Evolutionary conservation across 495 filamentous ascomycete genomes (phyloP).

Genomic region (Hypoxylon crocopeplum): DNA sequence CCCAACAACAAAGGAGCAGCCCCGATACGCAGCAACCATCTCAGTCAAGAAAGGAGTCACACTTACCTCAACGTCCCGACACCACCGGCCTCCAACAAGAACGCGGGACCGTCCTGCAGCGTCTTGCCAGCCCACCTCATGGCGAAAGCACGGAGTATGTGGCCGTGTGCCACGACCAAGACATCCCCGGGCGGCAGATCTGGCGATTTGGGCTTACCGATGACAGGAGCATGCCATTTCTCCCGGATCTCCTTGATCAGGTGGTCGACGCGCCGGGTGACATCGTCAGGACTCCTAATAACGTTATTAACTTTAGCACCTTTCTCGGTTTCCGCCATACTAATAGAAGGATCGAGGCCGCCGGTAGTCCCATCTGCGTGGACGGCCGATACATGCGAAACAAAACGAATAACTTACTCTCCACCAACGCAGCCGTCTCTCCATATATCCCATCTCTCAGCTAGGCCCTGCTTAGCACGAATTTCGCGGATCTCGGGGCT

Average conservation of each 20-base stretch:
- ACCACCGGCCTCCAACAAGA: constrained; percentile 83
- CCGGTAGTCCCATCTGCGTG: neutral
- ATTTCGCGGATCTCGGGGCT: constrained; percentile 69
- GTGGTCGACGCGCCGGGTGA: constrained; percentile 72
- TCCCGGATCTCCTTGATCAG: constrained; percentile 75
- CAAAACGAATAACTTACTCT: constrained; percentile 54
- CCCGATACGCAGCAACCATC: neutral
- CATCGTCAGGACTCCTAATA: constrained; percentile 63
- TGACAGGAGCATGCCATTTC: constrained; percentile 61
- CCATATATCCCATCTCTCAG: constrained; percentile 81
- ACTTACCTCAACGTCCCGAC: constrained; percentile 78
- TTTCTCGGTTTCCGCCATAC: neutral
- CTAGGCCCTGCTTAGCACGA: constrained; percentile 65
- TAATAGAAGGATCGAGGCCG: neutral
- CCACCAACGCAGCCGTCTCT: constrained; percentile 76
- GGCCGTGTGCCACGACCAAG: constrained; percentile 78
- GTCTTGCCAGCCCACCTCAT: constrained; percentile 83
- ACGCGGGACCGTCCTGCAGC: constrained; percentile 67
- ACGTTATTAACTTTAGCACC: constrained; percentile 30
- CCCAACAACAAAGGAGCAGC: neutral
- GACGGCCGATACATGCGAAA: neutral
- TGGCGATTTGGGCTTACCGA: constrained; percentile 55
- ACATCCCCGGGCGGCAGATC: constrained; percentile 55
- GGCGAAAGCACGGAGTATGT: constrained; percentile 87
- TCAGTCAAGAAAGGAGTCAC: neutral